Base-by-base conservation (phyloP, 1,284 basidiomycete genomes). In the Ceratobasidium sp. region DNA sequence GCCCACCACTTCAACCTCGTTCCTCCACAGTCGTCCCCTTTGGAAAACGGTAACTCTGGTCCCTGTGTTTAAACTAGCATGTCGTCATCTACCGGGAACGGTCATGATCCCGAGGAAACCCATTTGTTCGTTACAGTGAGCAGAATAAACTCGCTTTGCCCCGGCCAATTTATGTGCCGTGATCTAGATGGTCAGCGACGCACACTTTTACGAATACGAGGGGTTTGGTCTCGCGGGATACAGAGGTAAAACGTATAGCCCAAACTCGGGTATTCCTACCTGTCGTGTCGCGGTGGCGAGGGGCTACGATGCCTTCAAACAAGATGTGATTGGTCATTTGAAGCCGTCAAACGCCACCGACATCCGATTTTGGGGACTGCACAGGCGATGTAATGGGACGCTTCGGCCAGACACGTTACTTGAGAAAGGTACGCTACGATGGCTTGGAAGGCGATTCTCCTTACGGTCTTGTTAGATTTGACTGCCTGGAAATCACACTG, bases 171-270 rank as follows among this genome's bases (percentile, higher is more conserved):
- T n/a, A n/a, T 54, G 23, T n/a, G 18, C 8, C 6, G 52, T 20
- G 23, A 54, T 54, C 52, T n/a, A 62, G 59, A 38, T 62, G 5
- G 20, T 38, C 59, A 62, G 30, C 59, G 59, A 62, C 27, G 59
- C 27, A 14, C 12, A n/a, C 33, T 62, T 62, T 23, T 30, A 35
- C 8, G 59, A 62, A 38, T 62, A 62, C 35, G 59, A 62, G 35
- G 59, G 59, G 10, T 62, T 62, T 30, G 59, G 33, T 62, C 5
- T 62, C 16, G 59, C 59, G 59, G 20, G 20, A 6, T 6, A 6
- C 6, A 38, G 20, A 38, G 23, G 20, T 35, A n/a, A 6, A n/a
- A 54, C 18, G 5, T 4, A 54, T n/a, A n/a, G n/a, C 52, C 20
- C 52, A n/a, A 54, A 6, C 5, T 54, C 52, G 30, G 33, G 23